These are phyloP conservation scores for Plasmodium coatneyi DNA, from an alignment of 169 alveolate species.

Conservation along the genomic window DNA sequence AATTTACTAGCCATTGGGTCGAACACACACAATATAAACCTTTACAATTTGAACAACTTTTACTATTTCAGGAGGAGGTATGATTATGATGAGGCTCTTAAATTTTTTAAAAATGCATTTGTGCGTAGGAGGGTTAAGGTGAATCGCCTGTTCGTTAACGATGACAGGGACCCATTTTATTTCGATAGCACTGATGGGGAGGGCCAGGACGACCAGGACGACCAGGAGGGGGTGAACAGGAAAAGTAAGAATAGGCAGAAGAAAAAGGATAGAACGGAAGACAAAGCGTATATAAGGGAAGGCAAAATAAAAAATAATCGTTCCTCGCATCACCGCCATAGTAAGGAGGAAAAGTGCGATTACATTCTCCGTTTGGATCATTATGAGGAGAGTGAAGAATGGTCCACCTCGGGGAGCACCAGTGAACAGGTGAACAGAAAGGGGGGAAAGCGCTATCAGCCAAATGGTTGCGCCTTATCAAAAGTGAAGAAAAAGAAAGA, in stretches of 20 bases:
- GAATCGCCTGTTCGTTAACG: slow-evolving; percentile 20
- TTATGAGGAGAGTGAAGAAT: not conserved
- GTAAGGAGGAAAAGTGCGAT: not conserved
- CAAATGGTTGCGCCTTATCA: not conserved
- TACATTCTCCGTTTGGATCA: not conserved
- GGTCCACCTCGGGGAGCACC: not conserved
- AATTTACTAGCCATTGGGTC: slow-evolving; percentile 75
- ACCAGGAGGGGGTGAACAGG: too few species aligned
- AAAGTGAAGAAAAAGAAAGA: not conserved
- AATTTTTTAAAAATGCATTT: slow-evolving; percentile 39
- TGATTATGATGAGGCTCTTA: slow-evolving; percentile 56
- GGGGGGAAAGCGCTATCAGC: not conserved
- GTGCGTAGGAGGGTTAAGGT: slow-evolving; percentile 14
- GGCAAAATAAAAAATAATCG: not conserved
- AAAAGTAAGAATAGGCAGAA: not conserved
- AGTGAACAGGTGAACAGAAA: not conserved
- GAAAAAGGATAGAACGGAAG: not conserved
- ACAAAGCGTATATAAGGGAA: not conserved
- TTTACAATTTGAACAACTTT: slow-evolving; percentile 70
- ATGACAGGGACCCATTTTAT: not conserved
- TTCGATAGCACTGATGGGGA: not conserved
- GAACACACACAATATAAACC: slow-evolving; percentile 57
- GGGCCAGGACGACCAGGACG: not conserved
- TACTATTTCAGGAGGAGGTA: slow-evolving; percentile 69
- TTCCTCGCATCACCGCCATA: not conserved